Evolutionary conservation across 164 flowering plant genomes (phyloP), one percentile per base, ranked within the genome.

Genomic region (Chimonanthus salicifolius): DNA sequence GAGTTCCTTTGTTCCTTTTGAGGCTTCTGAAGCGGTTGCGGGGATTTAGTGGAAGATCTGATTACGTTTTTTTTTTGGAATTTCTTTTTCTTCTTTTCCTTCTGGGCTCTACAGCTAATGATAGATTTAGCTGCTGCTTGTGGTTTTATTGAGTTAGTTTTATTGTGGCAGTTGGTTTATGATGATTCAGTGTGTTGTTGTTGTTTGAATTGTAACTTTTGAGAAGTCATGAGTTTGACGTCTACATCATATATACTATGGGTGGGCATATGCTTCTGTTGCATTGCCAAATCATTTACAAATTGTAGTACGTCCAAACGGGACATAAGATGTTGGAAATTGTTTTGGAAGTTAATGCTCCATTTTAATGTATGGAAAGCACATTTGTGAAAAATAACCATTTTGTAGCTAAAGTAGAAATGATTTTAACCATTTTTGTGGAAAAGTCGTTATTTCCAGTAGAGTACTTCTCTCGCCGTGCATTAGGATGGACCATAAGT

Each of bases 31-130:
- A 44, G 68, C 45, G 10, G 65, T 11, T 70, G 18, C 15, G 50
- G 49, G 33, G n/a, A 11, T 18, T 62, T 16, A 6, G 47, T 3
- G 62, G 71, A 69, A 69, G 62, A 71, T 71, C 67, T 71, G 63
- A 46, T 60, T 18, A 13, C 16, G 21, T n/a, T 67, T 5, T 49
- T 66, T 44, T 65, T 16, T 13, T 16, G 33, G 47, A 65, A 65
- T 10, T 65, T 15, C 45, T 10, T 6, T 9, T 62, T 21, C 10
- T 20, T 63, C 2, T 7, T 54, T 70, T 21, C 16, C 16, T 3
- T 44, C 8, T 69, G 60, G 60, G 16, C 16, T 51, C 16, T 54
- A 11, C 60, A 3, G 60, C 11, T 54, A n/a, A 54, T n/a, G 11
- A 10, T 9, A 3, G 15, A 9, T 54, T 54, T 54, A 54, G 60